Evolutionary conservation across 2,329 filamentous ascomycete species (phyloP).

Genomic region (Apiospora arundinis): DNA sequence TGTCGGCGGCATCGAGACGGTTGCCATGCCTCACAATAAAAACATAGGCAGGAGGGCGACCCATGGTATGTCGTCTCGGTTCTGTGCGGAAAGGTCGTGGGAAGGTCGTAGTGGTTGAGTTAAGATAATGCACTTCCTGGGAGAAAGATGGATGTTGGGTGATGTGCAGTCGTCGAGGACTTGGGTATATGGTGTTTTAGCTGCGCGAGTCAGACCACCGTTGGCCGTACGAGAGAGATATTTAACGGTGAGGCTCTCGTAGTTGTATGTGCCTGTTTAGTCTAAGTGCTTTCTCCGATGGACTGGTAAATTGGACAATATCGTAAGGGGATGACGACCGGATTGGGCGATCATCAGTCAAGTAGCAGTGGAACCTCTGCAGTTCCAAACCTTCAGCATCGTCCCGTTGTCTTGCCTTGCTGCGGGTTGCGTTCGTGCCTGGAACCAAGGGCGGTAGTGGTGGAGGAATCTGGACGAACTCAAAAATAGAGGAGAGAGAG

Average conservation of each 20-base stretch:
- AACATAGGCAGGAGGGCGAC: conserved; percentile 55
- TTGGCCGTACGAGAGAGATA: conserved; percentile 7
- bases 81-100: neutral
- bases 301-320: conserved; percentile 13
- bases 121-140: neutral
- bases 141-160: neutral
- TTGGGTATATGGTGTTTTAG: conserved; percentile 1
- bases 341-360: conserved; percentile 17
- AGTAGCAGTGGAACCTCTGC: conserved; percentile 14
- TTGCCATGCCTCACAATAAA: conserved; percentile 79
- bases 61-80: conserved; percentile 43
- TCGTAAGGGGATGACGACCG: conserved; percentile 6
- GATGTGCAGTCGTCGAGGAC: neutral
- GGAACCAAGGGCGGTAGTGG: neutral
- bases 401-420: conserved; percentile 16
- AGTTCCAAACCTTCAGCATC: conserved; percentile 16
- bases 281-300: neutral
- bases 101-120: neutral
- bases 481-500: neutral
- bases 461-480: conserved; percentile 9
- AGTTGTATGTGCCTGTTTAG: neutral
- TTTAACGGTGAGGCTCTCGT: conserved; percentile 1
- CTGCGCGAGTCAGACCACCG: conserved; percentile 12
- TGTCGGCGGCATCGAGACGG: conserved; percentile 91
- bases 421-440: conserved; percentile 15